Evolutionary conservation across 495 filamentous ascomycete genomes (phyloP).

Genomic region (Staphylotrichum tortipilum): DNA sequence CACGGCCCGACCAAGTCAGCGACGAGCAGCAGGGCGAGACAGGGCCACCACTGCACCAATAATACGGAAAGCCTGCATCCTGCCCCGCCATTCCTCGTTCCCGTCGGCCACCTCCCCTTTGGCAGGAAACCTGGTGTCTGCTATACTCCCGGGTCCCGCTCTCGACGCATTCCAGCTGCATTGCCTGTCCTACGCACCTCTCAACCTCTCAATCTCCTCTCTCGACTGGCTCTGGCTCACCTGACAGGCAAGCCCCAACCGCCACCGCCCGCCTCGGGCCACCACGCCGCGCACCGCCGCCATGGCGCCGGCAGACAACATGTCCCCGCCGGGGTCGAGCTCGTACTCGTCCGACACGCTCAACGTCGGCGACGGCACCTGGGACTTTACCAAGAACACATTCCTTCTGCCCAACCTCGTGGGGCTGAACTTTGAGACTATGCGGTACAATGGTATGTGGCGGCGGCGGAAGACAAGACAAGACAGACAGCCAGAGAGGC

Average conservation of each 20-base stretch:
- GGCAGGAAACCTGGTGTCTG: too few relatives aligned
- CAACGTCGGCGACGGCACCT: constrained; percentile 85
- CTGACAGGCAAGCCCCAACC: too few relatives aligned
- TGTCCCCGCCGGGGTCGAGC: constrained; percentile 73
- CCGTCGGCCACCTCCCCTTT: neutral
- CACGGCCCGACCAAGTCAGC: neutral
- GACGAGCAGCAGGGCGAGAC: neutral
- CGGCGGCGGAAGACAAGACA: neutral
- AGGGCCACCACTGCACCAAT: too few relatives aligned
- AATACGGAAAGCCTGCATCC: too few relatives aligned
- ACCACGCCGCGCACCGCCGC: constrained; percentile 20
- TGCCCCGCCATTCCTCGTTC: constrained; percentile 9
- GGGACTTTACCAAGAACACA: constrained; percentile 73
- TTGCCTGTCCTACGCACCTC: neutral
- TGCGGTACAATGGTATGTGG: constrained; percentile 80
- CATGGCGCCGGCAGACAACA: constrained; percentile 45
- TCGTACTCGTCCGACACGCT: constrained; percentile 76
- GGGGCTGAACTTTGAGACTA: constrained; percentile 87
- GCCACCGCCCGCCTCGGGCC: constrained; percentile 4
- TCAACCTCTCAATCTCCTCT: neutral
- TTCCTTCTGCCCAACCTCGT: constrained; percentile 82
- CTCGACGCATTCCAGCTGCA: neutral
- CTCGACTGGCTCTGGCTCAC: too few relatives aligned
- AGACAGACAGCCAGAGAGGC: too few relatives aligned
- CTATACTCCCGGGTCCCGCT: too few relatives aligned